These are phyloP conservation scores for Ophiostoma populinum DNA, from an alignment of 2,329 filamentous ascomycete genomes.

Conservation along the genomic window DNA sequence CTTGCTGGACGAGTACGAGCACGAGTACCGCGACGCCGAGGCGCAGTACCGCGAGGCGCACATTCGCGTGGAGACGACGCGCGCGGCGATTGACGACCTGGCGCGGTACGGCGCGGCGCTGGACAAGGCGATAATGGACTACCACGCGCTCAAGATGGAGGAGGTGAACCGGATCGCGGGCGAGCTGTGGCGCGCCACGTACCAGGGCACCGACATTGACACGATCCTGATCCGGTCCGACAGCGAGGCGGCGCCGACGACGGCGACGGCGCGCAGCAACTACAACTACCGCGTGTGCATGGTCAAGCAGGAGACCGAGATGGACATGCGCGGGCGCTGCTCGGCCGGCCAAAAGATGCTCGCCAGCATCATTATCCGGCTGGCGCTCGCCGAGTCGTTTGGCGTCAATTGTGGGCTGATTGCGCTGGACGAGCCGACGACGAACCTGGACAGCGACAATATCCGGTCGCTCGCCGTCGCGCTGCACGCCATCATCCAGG, in stretches of 20 bases:
- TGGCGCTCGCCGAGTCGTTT: conserved; percentile 91
- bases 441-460: conserved; percentile 89
- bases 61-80: conserved; percentile 80
- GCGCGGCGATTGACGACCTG: conserved; percentile 81
- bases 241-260: conserved; percentile 45
- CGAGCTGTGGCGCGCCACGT: conserved; percentile 94
- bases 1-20: conserved; percentile 63
- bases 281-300: conserved; percentile 98
- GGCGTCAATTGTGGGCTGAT: conserved; percentile 92
- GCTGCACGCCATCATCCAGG: conserved; percentile 71
- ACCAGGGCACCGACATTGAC: conserved; percentile 94
- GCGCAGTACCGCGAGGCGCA: conserved; percentile 70
- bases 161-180: conserved; percentile 91
- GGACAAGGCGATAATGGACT: conserved; percentile 95
- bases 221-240: conserved; percentile 91
- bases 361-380: conserved; percentile 89
- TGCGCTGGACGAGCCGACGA: conserved; percentile 85
- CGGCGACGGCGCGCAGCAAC: conserved; percentile 34
- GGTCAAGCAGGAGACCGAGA: conserved; percentile 92
- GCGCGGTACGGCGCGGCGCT: conserved; percentile 67
- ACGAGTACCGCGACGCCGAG: conserved; percentile 72
- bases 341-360: conserved; percentile 93
- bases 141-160: conserved; percentile 92
- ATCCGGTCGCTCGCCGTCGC: conserved; percentile 76
- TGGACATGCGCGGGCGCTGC: conserved; percentile 98